Evolutionary conservation across 2,329 filamentous ascomycete genomes (phyloP).

Genomic region (Penicillium sp.): DNA sequence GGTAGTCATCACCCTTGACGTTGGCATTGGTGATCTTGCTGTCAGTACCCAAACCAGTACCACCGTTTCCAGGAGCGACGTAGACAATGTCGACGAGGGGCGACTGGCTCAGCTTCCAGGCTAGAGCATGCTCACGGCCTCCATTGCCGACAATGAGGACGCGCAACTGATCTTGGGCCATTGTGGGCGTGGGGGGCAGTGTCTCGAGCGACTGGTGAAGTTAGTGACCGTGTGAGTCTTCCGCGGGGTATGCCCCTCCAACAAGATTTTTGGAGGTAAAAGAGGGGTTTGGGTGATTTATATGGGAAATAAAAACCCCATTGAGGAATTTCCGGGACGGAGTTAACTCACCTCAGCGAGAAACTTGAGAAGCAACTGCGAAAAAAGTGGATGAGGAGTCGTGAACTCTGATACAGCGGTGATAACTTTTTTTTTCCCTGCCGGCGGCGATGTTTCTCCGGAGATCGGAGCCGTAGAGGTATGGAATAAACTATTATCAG

Average conservation of each 20-base stretch:
- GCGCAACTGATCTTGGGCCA: slow-evolving; percentile 51
- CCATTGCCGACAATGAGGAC: slow-evolving; percentile 89
- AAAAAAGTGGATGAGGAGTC: slow-evolving; percentile 8
- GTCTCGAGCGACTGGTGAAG: slow-evolving; percentile 22
- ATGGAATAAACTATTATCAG: not conserved
- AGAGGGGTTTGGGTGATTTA: not conserved
- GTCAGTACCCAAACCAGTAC: slow-evolving; percentile 57
- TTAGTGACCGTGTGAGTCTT: slow-evolving; percentile 19
- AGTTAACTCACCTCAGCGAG: slow-evolving; percentile 19
- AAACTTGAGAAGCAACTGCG: slow-evolving; percentile 23
- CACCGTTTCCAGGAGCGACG: slow-evolving; percentile 74
- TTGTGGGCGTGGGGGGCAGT: slow-evolving; percentile 19
- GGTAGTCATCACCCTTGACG: slow-evolving; percentile 71
- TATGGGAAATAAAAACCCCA: not conserved
- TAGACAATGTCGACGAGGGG: slow-evolving; percentile 68
- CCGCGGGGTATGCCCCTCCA: slow-evolving; percentile 22
- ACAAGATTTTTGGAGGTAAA: not conserved
- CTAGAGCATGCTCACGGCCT: slow-evolving; percentile 87
- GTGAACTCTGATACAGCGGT: slow-evolving; percentile 9
- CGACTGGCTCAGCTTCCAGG: slow-evolving; percentile 89
- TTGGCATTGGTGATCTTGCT: slow-evolving; percentile 67
- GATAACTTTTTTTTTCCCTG: slow-evolving; percentile 23
- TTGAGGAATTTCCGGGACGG: not conserved
- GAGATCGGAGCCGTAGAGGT: not conserved
- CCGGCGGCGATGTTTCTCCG: slow-evolving; percentile 24